phyloP scores from a whole-genome alignment of 2,329 filamentous ascomycete species.

The Pleoardoris graminearum region DNA sequence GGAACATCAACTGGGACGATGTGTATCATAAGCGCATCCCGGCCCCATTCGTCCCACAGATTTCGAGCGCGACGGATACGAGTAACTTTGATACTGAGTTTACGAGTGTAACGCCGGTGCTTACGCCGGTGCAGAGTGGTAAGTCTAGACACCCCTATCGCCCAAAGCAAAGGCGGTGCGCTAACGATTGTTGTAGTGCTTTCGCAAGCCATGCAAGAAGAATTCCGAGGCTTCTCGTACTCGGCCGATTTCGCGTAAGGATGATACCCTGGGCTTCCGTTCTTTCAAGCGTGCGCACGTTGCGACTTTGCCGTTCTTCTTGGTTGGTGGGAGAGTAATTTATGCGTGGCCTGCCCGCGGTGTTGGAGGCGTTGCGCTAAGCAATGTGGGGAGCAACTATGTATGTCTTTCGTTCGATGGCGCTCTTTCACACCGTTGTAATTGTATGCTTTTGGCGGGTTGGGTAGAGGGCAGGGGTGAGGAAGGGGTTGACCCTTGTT shows the following conservation, averaged over 20 bases:
- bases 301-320: slow-evolving; percentile 9
- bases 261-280: slow-evolving; percentile 22
- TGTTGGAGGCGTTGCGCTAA: not conserved
- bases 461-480: not conserved
- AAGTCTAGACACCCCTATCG: slow-evolving; percentile 53
- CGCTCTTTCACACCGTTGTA: not conserved
- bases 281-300: slow-evolving; percentile 14
- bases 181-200: slow-evolving; percentile 64
- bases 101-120: slow-evolving; percentile 94
- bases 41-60: slow-evolving; percentile 85
- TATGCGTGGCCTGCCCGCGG: not conserved
- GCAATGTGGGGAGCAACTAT: no score
- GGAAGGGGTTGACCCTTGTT: no score
- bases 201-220: slow-evolving; percentile 98
- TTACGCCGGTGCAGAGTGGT: slow-evolving; percentile 97
- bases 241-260: slow-evolving; percentile 77
- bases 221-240: slow-evolving; percentile 98
- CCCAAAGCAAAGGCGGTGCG: no score
- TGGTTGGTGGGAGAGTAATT: slow-evolving; percentile 4
- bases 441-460: not conserved
- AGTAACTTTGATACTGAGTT: slow-evolving; percentile 99
- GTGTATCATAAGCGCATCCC: slow-evolving; percentile 93
- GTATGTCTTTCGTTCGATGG: not conserved
- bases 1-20: slow-evolving; percentile 98
- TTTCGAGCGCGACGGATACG: slow-evolving; percentile 94